A percentile compares a stretch with the other conserved stretches of the same genome.
Evolutionary conservation across 768 basidiomycete species (phyloP).

Genomic region (Melanogaster broomeanus): DNA sequence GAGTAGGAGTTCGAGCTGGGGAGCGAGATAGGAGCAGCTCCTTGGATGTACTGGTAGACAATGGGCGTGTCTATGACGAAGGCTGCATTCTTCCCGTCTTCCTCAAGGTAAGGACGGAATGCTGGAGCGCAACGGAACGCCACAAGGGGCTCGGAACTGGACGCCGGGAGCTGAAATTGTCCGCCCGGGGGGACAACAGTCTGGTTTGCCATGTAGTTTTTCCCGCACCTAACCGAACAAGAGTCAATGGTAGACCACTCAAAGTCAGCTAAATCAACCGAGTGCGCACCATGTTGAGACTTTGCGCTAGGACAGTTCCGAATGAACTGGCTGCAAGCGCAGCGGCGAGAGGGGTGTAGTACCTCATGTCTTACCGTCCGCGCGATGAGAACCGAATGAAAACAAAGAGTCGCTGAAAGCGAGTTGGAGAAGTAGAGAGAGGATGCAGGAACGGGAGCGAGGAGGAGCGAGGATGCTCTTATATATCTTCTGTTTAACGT

Average conservation of each 20-base stretch:
- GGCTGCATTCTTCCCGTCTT: constrained; percentile 30
- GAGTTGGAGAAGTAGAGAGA: neutral
- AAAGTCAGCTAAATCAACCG: neutral
- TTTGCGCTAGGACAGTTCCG: constrained; percentile 17
- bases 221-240: constrained; percentile 44
- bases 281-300: constrained; percentile 25
- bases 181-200: constrained; percentile 47
- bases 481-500: neutral
- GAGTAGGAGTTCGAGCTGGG: neutral
- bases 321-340: constrained; percentile 13
- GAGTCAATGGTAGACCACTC: too few relatives aligned
- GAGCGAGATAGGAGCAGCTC: constrained; percentile 34
- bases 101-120: constrained; percentile 48
- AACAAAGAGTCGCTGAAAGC: neutral
- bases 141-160: constrained; percentile 39
- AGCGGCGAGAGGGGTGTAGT: neutral
- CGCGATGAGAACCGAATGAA: neutral
- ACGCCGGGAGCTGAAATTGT: constrained; percentile 39
- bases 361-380: constrained; percentile 16
- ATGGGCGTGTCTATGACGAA: constrained; percentile 43
- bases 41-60: constrained; percentile 35
- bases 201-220: constrained; percentile 45
- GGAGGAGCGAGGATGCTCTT: too few relatives aligned
- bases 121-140: constrained; percentile 49
- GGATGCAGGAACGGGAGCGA: neutral